Evolutionary conservation across 305 asterid species (phyloP).

Genomic region (Andrographis paniculata): DNA sequence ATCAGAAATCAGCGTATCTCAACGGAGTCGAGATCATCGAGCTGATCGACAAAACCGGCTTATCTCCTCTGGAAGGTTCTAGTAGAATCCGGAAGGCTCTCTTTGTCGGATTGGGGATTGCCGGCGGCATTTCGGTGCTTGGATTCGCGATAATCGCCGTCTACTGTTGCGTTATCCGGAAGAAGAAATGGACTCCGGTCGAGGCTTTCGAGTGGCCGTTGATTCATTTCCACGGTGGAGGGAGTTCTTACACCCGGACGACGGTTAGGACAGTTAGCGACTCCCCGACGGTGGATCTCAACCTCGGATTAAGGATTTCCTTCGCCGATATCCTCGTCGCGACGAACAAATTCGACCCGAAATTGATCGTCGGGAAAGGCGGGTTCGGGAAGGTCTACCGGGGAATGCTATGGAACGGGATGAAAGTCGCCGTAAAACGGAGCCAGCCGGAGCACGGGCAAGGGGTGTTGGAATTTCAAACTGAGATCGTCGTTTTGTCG

Average conservation of each 20-base stretch:
- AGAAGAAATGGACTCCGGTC: constrained; percentile 35
- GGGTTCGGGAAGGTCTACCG: constrained; percentile 47
- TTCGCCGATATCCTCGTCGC: constrained; percentile 27
- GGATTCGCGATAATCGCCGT: constrained; percentile 49
- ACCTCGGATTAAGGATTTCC: constrained; percentile 33
- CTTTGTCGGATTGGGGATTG: constrained; percentile 21
- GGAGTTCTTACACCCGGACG: constrained; percentile 19
- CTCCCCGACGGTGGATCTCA: constrained; percentile 23
- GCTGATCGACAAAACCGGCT: constrained; percentile 8
- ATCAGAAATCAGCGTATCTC: constrained; percentile 22
- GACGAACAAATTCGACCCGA: constrained; percentile 25
- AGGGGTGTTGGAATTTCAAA: constrained; percentile 35
- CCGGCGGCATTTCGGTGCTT: constrained; percentile 23
- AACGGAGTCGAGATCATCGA: constrained; percentile 66
- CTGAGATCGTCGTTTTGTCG: constrained; percentile 31
- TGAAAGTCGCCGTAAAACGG: constrained; percentile 40
- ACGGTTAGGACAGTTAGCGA: constrained; percentile 14
- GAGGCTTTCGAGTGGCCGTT: constrained; percentile 21
- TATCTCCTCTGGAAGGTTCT: constrained; percentile 1
- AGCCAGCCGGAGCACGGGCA: constrained; percentile 32
- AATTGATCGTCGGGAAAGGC: constrained; percentile 31
- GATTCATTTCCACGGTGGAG: constrained; percentile 14
- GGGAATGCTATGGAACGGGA: constrained; percentile 25
- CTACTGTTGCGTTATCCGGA: constrained; percentile 88
- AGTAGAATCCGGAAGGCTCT: constrained; percentile 36